Percentiles rank a stretch among this genome's conserved stretches.
phyloP scores from a whole-genome alignment of 2,329 filamentous ascomycete genomes.

The Scedosporium minutisporum region DNA sequence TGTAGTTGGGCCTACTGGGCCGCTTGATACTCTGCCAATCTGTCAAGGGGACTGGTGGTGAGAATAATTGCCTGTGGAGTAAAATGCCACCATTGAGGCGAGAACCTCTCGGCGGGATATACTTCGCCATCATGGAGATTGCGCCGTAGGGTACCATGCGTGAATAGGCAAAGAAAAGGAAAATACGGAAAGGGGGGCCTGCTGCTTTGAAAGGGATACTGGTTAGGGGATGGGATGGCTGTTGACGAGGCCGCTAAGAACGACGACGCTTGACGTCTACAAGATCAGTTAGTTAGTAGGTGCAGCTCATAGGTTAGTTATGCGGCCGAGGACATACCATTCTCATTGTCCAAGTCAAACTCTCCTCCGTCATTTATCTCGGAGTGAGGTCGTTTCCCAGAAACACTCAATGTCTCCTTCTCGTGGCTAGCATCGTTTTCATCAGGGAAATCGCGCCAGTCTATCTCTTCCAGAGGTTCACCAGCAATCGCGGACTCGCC shows the following conservation, averaged over 20 bases:
- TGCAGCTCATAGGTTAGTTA: not conserved
- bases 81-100: not conserved
- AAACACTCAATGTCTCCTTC: conserved; percentile 2
- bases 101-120: too few relatives aligned
- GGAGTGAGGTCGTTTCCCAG: conserved; percentile 14
- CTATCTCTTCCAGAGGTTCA: conserved; percentile 13
- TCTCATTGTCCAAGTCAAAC: conserved; percentile 13
- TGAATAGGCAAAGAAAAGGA: not conserved
- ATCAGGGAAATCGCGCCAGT: conserved; percentile 17
- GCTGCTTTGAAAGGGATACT: not conserved
- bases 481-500: not conserved
- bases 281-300: conserved; percentile 11
- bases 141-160: not conserved
- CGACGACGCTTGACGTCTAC: conserved; percentile 18
- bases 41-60: not conserved
- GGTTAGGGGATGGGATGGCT: not conserved
- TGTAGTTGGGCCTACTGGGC: not conserved
- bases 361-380: conserved; percentile 13
- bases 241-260: conserved; percentile 9
- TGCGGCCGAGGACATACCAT: conserved; percentile 11
- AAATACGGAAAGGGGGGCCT: not conserved
- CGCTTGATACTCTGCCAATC: not conserved
- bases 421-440: not conserved
- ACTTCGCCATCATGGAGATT: too few relatives aligned
- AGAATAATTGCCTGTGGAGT: not conserved